A percentile compares a stretch with the other conserved stretches of the same genome.
These are phyloP conservation scores for Waltiozyma sp. DNA, from an alignment of 1,139 yeast species.

Conservation along the genomic window DNA sequence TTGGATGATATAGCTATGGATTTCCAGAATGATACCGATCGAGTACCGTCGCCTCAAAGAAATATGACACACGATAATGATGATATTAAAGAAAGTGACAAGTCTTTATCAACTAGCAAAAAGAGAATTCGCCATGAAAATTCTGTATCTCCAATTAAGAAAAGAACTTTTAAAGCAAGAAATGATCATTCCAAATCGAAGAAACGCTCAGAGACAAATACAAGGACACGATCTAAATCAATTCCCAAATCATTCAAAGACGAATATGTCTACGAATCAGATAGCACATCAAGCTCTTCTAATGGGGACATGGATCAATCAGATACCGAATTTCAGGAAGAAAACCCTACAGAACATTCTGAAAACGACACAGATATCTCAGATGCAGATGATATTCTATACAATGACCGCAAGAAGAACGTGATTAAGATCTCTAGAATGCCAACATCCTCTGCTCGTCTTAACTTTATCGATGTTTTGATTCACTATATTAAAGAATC, in stretches of 20 bases:
- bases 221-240: background rate
- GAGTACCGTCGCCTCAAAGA: background rate
- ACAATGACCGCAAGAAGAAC: background rate
- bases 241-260: background rate
- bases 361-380: slow-evolving; percentile 1
- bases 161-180: background rate
- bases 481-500: slow-evolving; percentile 19
- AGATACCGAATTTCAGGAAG: background rate
- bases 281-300: background rate
- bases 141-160: background rate
- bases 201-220: background rate
- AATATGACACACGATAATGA: background rate
- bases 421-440: slow-evolving; percentile 10
- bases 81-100: background rate
- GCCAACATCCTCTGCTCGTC: slow-evolving; percentile 18
- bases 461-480: slow-evolving; percentile 24
- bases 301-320: background rate
- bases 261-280: background rate
- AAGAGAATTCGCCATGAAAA: background rate
- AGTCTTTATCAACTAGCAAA: background rate
- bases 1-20: background rate
- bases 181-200: background rate
- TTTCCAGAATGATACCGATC: background rate
- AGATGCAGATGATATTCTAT: slow-evolving; percentile 3
- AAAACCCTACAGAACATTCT: background rate